phyloP scores from a whole-genome alignment of 495 filamentous ascomycete species.

The Bacidia gigantensis region DNA sequence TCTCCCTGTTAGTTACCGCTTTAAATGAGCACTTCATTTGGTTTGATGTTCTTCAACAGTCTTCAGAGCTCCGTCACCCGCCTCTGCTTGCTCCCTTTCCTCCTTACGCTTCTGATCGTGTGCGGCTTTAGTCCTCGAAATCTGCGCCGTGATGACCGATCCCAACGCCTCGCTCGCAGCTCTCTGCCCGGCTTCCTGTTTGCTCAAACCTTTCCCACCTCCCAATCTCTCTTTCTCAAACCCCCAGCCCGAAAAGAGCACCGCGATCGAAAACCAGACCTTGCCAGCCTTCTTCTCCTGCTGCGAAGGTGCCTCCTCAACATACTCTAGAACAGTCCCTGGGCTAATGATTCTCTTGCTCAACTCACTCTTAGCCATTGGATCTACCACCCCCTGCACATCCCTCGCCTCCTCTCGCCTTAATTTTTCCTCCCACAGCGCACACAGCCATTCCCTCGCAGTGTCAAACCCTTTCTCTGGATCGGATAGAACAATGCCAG shows the following conservation, averaged over 20 bases:
- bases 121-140: slow-evolving; percentile 36
- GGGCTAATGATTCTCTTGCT: slow-evolving; percentile 41
- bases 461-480: slow-evolving; percentile 41
- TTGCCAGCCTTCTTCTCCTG: slow-evolving; percentile 41
- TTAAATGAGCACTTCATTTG: too few species aligned
- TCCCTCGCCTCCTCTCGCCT: slow-evolving; percentile 15
- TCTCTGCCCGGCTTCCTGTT: slow-evolving; percentile 57
- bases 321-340: slow-evolving; percentile 52
- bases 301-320: slow-evolving; percentile 36
- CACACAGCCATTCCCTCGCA: slow-evolving; percentile 53
- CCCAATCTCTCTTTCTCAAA: slow-evolving; percentile 51
- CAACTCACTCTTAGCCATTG: slow-evolving; percentile 39
- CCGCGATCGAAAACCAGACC: slow-evolving; percentile 52
- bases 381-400: slow-evolving; percentile 10
- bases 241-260: slow-evolving; percentile 62
- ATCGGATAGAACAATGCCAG: slow-evolving; percentile 56
- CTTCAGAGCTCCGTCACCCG: not conserved
- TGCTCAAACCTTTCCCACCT: slow-evolving; percentile 51
- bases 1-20: too few species aligned
- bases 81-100: slow-evolving; percentile 7
- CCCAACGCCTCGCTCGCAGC: slow-evolving; percentile 59
- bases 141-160: slow-evolving; percentile 41
- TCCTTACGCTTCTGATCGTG: slow-evolving; percentile 14
- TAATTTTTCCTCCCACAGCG: slow-evolving; percentile 48
- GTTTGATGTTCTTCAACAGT: not conserved